These are phyloP conservation scores for Fusarium nurragi DNA, from an alignment of 2,329 filamentous ascomycete species.

Conservation along the genomic window DNA sequence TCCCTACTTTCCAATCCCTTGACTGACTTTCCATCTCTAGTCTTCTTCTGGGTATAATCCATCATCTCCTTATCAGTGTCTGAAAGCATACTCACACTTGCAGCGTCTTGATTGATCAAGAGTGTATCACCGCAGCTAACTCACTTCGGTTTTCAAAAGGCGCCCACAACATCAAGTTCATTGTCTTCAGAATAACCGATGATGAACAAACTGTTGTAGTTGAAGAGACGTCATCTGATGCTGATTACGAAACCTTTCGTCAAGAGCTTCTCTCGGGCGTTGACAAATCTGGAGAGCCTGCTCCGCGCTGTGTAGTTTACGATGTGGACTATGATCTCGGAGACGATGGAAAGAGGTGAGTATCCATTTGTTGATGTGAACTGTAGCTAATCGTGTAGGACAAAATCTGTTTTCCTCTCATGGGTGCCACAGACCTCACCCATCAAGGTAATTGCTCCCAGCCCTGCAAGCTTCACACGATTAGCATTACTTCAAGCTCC, in stretches of 20 bases:
- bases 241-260: conserved; percentile 28
- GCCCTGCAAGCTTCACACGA: fast-evolving
- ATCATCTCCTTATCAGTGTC: fast-evolving
- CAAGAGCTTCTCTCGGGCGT: conserved; percentile 17
- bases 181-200: conserved; percentile 32
- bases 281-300: conserved; percentile 11
- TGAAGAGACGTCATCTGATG: conserved; percentile 14
- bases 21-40: background rate
- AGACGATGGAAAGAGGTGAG: conserved; percentile 28
- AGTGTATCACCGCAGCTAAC: conserved; percentile 24
- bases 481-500: conserved; percentile 7
- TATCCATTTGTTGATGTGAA: fast-evolving
- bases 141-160: conserved; percentile 16
- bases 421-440: conserved; percentile 27
- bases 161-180: conserved; percentile 16
- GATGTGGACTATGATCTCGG: conserved; percentile 35
- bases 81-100: background rate
- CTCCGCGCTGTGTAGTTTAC: conserved; percentile 33
- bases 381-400: background rate
- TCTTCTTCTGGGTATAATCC: conserved; percentile 15
- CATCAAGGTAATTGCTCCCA: conserved; percentile 25
- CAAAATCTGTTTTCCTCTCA: conserved; percentile 32
- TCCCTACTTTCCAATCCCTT: fast-evolving
- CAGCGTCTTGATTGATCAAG: conserved; percentile 26
- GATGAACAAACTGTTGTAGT: conserved; percentile 24